phyloP scores from a whole-genome alignment of 2,329 filamentous ascomycete species.

The Orbilia quercus region DNA sequence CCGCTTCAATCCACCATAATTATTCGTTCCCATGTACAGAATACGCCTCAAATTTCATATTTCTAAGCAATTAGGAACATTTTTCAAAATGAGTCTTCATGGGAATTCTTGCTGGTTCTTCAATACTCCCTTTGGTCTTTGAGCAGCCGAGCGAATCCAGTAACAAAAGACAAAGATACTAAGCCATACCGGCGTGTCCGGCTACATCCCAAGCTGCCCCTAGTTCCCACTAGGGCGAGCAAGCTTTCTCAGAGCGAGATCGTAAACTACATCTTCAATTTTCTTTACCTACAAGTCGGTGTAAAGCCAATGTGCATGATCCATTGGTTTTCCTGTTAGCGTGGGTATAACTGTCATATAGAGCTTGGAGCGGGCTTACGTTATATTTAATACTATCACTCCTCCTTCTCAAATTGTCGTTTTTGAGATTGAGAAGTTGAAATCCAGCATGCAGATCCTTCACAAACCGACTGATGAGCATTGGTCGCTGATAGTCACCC shows the following conservation, averaged over 20 bases:
- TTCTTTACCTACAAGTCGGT: slow-evolving; percentile 77
- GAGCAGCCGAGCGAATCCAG: no score
- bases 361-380: slow-evolving; percentile 62
- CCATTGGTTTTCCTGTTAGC: not conserved
- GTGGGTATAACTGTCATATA: not conserved
- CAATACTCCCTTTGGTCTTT: no score
- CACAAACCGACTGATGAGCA: slow-evolving; percentile 89
- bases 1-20: no score
- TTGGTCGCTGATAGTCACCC: slow-evolving; percentile 84
- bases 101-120: no score
- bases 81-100: no score
- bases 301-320: slow-evolving; percentile 7
- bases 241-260: slow-evolving; percentile 86
- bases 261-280: slow-evolving; percentile 97
- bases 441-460: slow-evolving; percentile 97
- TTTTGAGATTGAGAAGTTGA: slow-evolving; percentile 97
- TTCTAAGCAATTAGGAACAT: no score
- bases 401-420: slow-evolving; percentile 86
- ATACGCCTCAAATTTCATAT: no score
- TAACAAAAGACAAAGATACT: no score
- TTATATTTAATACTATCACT: slow-evolving; percentile 96
- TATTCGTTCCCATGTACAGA: no score
- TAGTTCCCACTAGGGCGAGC: slow-evolving; percentile 66
- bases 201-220: slow-evolving; percentile 12
- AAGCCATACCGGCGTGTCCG: not conserved